Evolutionary conservation across 2,329 filamentous ascomycete genomes (phyloP).

Genomic region (Epichloe scottii): DNA sequence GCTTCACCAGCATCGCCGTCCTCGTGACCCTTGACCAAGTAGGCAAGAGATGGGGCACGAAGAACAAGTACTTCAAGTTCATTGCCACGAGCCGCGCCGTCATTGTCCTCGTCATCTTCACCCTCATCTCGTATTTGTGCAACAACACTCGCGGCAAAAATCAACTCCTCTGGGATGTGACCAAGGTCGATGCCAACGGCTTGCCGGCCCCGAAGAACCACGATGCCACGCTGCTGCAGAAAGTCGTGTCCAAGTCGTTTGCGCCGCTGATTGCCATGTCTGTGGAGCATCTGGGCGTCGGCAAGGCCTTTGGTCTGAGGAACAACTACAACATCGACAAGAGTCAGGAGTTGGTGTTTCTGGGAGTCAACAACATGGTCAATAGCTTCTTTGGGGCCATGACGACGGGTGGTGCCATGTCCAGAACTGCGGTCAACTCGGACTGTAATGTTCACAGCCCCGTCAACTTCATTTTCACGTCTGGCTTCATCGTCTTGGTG

Average conservation of each 20-base stretch:
- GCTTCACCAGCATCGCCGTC: constrained; percentile 43
- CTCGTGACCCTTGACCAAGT: constrained; percentile 43
- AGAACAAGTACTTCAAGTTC: constrained; percentile 44
- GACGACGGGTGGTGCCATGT: constrained; percentile 54
- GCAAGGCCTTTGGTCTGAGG: constrained; percentile 47
- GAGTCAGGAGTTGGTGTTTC: constrained; percentile 52
- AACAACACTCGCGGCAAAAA: constrained; percentile 38
- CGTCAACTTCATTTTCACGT: constrained; percentile 46
- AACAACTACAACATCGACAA: constrained; percentile 52
- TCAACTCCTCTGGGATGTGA: constrained; percentile 39
- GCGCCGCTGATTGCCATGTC: constrained; percentile 49
- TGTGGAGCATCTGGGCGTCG: constrained; percentile 53
- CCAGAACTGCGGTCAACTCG: constrained; percentile 54
- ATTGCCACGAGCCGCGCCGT: constrained; percentile 48
- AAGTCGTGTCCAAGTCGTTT: constrained; percentile 40
- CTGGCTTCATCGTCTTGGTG: constrained; percentile 47
- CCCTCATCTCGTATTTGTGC: constrained; percentile 48
- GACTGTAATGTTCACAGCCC: constrained; percentile 50
- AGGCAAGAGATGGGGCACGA: constrained; percentile 46
- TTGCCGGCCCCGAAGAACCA: constrained; percentile 38
- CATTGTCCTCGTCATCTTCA: constrained; percentile 47
- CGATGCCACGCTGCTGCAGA: constrained; percentile 32
- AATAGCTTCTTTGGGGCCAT: constrained; percentile 54
- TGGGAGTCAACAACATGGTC: constrained; percentile 49
- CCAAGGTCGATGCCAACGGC: constrained; percentile 42